Evolutionary conservation across 164 flowering plant genomes (phyloP), one percentile per base, ranked within the genome.

Genomic region (Sextonia rubra): DNA sequence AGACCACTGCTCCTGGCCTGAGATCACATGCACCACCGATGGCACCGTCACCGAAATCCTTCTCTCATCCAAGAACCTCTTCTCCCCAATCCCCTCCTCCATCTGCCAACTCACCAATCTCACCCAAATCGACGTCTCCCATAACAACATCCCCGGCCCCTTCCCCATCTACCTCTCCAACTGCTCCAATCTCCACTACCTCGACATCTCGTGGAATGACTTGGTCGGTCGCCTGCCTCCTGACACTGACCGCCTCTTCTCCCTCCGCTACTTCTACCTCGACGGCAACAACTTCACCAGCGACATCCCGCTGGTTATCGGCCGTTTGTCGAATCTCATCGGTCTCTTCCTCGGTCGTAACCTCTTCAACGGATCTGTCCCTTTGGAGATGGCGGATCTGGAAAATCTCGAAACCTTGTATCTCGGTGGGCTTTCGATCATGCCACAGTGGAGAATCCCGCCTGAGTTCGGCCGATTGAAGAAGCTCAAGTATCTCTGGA

Each of bases 281-380:
- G 66, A 75, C 1, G 86, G 48, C 1, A 94, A 94, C 79, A 88
- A 88, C 73, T 89, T 92, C 84, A 56, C 90, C 48, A 93, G 95
- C 17, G 82, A 88, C 70, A 84, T 94, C 26, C 98, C 97, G 0
- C 69, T 79, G 9, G 74, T 76, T 1, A 78, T 92, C 9, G 91
- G 90, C 2, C 47, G 73, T 2, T 56, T 92, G 4, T 6, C 81
- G 12, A 77, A 68, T 62, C 52, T 94, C 65, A 48, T 32, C 29
- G 47, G 2, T 0, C 69, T 94, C 62, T 0, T 6, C 1, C 75
- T 92, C 4, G 18, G 74, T 49, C 48, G 23, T 5, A 94, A 88
- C 30, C 64, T 65, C 69, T 85, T 91, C 68, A 81, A 88, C n/a
- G 92, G 92, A 0, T 79, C 84, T 1, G 76, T 85, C 64, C 93